Conservation (phyloP, 768 basidiomycete genomes). For the Cantharellus cinnabarinus region DNA sequence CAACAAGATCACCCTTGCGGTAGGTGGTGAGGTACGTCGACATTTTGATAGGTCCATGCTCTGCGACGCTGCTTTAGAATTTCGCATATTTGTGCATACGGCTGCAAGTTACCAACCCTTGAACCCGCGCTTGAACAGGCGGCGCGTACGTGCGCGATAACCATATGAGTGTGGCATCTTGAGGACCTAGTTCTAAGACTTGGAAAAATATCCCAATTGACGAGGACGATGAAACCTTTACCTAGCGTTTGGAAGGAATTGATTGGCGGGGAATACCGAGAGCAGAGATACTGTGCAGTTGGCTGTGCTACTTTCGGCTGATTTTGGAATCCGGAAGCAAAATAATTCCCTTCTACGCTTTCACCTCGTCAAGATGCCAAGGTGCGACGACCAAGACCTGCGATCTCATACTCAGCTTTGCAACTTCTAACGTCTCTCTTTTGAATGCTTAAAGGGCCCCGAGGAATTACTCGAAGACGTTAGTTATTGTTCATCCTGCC, state of each 20-base stretch:
- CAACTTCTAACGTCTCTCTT: neutral
- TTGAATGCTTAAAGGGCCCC: constrained; percentile 40
- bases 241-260: neutral
- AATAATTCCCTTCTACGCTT: neutral
- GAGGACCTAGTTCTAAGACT: neutral
- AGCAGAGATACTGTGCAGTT: neutral
- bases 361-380: neutral
- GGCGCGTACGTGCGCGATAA: constrained; percentile 99
- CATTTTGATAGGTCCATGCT: constrained; percentile 74
- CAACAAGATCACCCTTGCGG: constrained; percentile 94
- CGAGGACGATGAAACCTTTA: too few relatives aligned
- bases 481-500: constrained; percentile 22
- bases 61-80: constrained; percentile 21
- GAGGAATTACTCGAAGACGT: constrained; percentile 88
- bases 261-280: neutral
- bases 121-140: constrained; percentile 99
- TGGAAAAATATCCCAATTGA: too few relatives aligned
- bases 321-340: neutral
- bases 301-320: neutral
- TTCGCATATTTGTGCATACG: neutral
- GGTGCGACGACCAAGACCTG: neutral
- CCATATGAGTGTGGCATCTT: constrained; percentile 99
- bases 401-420: neutral
- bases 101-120: constrained; percentile 38
- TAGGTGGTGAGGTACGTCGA: constrained; percentile 89